Evolutionary conservation across 495 filamentous ascomycete species (phyloP).

Genomic region (Tetracladium setigerum): DNA sequence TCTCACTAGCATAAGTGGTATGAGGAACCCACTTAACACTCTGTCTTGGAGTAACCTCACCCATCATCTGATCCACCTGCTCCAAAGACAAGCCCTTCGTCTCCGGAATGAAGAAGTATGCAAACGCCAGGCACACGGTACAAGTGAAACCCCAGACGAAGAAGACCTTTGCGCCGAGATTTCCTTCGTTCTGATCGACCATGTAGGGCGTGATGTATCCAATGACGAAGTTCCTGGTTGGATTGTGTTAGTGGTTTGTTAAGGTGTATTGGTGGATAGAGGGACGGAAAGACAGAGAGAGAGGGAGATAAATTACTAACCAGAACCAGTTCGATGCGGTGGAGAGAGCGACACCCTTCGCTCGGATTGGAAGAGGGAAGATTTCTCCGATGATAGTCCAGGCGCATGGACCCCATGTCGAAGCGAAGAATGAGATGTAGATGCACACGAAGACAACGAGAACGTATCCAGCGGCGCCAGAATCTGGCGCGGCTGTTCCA

Average conservation of each 20-base stretch:
- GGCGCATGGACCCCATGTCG: conserved; percentile 59
- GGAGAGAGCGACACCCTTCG: neutral
- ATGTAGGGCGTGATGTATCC: conserved; percentile 18
- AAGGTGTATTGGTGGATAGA: too few relatives aligned
- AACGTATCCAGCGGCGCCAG: neutral
- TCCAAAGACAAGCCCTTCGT: conserved; percentile 74
- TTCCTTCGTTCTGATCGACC: conserved; percentile 29
- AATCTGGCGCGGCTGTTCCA: neutral
- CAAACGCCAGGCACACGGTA: conserved; percentile 56
- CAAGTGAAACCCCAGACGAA: conserved; percentile 74
- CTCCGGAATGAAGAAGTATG: conserved; percentile 76
- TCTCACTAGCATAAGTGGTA: conserved; percentile 58
- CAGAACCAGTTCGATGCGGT: neutral
- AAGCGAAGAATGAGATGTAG: conserved; percentile 70
- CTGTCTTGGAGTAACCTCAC: conserved; percentile 65
- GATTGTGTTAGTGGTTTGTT: neutral
- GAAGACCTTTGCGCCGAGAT: conserved; percentile 69
- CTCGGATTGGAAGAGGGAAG: neutral
- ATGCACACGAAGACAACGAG: conserved; percentile 49
- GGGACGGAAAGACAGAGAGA: too few relatives aligned
- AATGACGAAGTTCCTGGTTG: neutral
- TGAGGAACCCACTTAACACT: conserved; percentile 65
- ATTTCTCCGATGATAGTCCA: too few relatives aligned
- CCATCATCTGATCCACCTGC: conserved; percentile 87
- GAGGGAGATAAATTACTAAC: too few relatives aligned